Base-by-base conservation (phyloP, 805 yeast genomes). In the Cyberlindnera xylosilytica region DNA sequence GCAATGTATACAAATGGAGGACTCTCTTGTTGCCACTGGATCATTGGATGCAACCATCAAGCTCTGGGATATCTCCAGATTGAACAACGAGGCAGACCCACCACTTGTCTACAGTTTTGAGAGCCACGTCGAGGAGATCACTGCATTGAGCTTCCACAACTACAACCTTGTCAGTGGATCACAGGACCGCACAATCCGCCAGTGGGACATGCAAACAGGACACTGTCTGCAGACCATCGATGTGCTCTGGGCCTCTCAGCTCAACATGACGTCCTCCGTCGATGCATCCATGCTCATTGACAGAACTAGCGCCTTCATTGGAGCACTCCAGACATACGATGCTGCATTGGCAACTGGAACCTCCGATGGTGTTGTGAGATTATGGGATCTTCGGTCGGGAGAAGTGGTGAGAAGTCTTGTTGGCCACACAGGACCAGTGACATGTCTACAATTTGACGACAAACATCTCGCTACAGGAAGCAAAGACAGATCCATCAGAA, bases 301-400 rank as follows among this genome's bases (percentile, higher is more conserved):
- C 19, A 46, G 50, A 30, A 26, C 42, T 7, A 44, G 47, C 17
- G 77, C 78, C 3, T 74, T 77, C 45, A 74, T 83, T 34, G 83
- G 86, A 0, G 81, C 86, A 0, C 57, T 84, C 26, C 90, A 84
- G 58, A 79, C 84, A 45, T 79, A 70, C 53, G 87, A 82, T 53
- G 86, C 87, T 0, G 91, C 90, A 0, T 63, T 84, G 49, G 91
- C 91, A 0, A 78, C 88, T 0, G 93, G 91, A 38, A 80, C 89
- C 0, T 78, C 78, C 15, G 91, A 84, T 60, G 91, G 91, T 1
- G 60, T 79, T 6, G 87, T 84, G 2, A 64, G 93, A 40, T 63
- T 84, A 18, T 84, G 91, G 90, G 93, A 84, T 63, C 61, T 84
- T 46, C 70, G 93, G 53, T 68, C 78, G 19, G 88, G 88, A 4